Evolutionary conservation across 2,329 filamentous ascomycete genomes (phyloP).

Genomic region (Monosporascus sp.): DNA sequence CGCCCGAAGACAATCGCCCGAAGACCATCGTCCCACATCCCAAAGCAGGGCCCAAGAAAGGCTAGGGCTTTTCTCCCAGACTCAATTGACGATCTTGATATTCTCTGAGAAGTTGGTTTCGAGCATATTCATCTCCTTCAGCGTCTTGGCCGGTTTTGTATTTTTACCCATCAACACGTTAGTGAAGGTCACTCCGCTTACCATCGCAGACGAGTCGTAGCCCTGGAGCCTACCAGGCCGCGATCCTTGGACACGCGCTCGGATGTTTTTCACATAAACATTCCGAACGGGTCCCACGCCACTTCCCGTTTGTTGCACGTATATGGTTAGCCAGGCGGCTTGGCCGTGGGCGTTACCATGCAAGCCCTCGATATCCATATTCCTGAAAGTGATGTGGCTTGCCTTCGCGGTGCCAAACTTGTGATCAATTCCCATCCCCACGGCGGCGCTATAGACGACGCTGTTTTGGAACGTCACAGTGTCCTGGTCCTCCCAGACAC

Average conservation of each 20-base stretch:
- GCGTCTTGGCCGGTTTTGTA: not conserved
- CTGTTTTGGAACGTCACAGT: not conserved
- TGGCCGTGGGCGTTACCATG: not conserved
- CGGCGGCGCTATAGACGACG: not conserved
- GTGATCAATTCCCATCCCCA: not conserved
- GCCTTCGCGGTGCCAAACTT: not conserved
- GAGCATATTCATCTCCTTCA: not conserved
- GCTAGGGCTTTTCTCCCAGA: no score
- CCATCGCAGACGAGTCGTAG: not conserved
- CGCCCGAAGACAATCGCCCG: no score
- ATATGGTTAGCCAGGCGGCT: not conserved
- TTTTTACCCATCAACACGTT: not conserved
- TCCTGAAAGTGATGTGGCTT: not conserved
- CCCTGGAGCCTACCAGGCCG: not conserved
- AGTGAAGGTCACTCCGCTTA: not conserved
- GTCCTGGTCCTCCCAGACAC: not conserved
- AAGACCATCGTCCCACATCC: no score
- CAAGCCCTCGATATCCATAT: not conserved
- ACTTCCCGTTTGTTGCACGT: not conserved
- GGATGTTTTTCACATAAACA: not conserved
- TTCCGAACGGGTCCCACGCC: not conserved
- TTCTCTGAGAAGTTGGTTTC: no score
- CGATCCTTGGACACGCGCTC: not conserved
- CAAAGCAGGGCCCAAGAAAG: no score
- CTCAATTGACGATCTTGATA: no score